Percentiles rank a stretch among this genome's conserved stretches.
phyloP scores from a whole-genome alignment of 305 asterid genomes.

The Solanum hybrid region DNA sequence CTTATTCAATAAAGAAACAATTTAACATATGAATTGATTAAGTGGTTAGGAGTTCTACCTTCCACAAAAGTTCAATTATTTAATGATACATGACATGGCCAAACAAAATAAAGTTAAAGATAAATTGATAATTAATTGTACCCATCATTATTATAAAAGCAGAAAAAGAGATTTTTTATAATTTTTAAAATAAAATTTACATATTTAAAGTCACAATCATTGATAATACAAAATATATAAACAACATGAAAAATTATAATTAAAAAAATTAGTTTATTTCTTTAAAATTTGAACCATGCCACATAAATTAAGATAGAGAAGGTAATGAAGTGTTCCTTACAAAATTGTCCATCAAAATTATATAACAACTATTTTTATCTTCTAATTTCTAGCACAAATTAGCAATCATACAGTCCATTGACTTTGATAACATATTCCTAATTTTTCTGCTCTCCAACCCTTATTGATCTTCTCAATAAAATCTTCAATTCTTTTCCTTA shows the following conservation, averaged over 20 bases:
- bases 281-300: fast-evolving
- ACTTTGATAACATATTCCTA: conserved; percentile 7
- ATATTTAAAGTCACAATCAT: too few species aligned
- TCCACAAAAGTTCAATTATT: neutral
- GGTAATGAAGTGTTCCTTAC: neutral
- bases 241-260: too few species aligned
- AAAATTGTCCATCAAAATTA: neutral
- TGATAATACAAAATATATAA: too few species aligned
- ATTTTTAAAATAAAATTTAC: too few species aligned
- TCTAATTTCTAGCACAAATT: neutral
- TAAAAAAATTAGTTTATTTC: fast-evolving
- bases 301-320: neutral
- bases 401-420: neutral
- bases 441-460: conserved; percentile 61
- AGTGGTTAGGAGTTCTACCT: neutral
- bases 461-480: conserved; percentile 52
- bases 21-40: neutral
- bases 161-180: too few species aligned
- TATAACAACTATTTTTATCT: neutral
- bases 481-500: conserved; percentile 62
- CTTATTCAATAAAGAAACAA: neutral
- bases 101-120: neutral
- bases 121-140: too few species aligned
- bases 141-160: too few species aligned
- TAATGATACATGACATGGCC: neutral